Conservation (phyloP, 75 land plant species). For the Chamaecyparis obtusa region DNA sequence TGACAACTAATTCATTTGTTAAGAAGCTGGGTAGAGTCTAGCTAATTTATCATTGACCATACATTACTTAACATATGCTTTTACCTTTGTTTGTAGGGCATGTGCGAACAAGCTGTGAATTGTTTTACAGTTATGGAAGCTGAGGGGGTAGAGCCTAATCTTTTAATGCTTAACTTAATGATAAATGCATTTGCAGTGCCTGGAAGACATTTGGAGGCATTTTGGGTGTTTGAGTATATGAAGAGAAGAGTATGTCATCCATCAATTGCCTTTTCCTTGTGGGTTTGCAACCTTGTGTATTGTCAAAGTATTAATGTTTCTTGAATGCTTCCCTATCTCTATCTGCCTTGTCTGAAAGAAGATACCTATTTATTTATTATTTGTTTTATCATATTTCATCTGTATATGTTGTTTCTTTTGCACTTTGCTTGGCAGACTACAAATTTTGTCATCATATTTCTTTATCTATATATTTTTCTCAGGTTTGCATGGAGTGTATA, state of each 20-base stretch:
- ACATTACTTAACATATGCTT: neutral
- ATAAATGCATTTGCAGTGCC: constrained; percentile 98
- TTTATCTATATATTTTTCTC: neutral
- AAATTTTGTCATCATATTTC: neutral
- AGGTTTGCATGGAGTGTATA: neutral
- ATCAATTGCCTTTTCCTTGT: neutral
- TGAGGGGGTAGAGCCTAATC: constrained; percentile 73
- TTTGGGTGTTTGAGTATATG: constrained; percentile 86
- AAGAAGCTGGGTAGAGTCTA: neutral
- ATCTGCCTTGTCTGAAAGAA: neutral
- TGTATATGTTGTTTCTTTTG: neutral
- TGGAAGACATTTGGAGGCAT: constrained; percentile 76
- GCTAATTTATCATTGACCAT: neutral
- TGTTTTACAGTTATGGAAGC: constrained; percentile 81
- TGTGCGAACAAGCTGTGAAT: constrained; percentile 91
- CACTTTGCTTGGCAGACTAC: neutral
- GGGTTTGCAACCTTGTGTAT: neutral
- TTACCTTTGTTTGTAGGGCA: constrained; percentile 52
- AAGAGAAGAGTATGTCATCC: constrained; percentile 64
- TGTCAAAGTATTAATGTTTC: neutral
- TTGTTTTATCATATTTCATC: neutral
- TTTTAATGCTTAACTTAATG: constrained; percentile 77
- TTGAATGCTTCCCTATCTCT: neutral
- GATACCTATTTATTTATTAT: neutral
- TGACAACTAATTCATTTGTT: neutral